Evolutionary conservation across 2,329 filamentous ascomycete species (phyloP).

Genomic region (Pseudogymnoascus sp.): DNA sequence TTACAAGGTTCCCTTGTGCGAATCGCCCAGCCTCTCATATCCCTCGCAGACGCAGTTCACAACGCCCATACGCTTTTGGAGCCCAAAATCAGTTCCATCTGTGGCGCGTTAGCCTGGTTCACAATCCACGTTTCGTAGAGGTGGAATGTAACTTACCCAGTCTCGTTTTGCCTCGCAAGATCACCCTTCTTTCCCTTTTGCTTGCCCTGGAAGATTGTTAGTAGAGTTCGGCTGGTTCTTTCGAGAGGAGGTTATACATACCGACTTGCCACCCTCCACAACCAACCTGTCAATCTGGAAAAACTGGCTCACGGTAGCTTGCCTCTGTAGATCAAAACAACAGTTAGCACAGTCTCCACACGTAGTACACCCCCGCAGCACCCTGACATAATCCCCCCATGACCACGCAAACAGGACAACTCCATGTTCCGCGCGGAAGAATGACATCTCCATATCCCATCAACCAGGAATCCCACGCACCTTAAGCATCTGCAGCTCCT

Average conservation of each 20-base stretch:
- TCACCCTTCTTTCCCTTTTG: conserved; percentile 60
- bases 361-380: background rate
- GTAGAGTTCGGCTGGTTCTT: background rate
- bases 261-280: conserved; percentile 78
- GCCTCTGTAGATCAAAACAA: conserved; percentile 56
- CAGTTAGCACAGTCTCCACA: conserved; percentile 16
- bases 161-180: conserved; percentile 71
- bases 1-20: conserved; percentile 2
- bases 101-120: conserved; percentile 13
- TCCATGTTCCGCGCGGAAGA: background rate
- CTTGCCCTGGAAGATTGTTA: conserved; percentile 50
- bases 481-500: conserved; percentile 86
- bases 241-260: conserved; percentile 37
- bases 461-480: conserved; percentile 44
- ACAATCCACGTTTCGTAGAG: background rate
- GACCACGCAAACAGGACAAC: background rate
- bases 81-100: conserved; percentile 30
- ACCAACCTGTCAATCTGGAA: conserved; percentile 88
- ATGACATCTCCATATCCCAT: background rate
- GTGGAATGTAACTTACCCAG: conserved; percentile 51
- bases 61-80: background rate
- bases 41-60: background rate
- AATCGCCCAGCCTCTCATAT: conserved; percentile 3
- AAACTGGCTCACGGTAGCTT: conserved; percentile 92
- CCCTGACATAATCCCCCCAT: background rate